Conservation (phyloP, 2,329 filamentous ascomycete species). For the Septoria linicola region DNA sequence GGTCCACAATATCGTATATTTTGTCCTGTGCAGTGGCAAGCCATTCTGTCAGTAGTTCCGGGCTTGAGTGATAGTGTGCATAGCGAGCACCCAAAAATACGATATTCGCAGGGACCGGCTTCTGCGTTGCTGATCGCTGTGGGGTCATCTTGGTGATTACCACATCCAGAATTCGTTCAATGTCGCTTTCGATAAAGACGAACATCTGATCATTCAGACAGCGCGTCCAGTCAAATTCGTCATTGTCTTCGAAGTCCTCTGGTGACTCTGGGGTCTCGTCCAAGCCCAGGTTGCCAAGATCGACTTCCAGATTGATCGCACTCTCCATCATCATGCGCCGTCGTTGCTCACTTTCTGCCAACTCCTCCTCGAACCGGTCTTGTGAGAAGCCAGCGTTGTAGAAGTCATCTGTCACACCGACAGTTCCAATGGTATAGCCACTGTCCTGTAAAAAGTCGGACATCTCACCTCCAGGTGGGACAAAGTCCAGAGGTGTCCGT, state of each 20-base stretch:
- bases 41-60: constrained; percentile 76
- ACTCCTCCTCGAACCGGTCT: constrained; percentile 92
- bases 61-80: constrained; percentile 91
- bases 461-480: constrained; percentile 83
- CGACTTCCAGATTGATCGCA: constrained; percentile 92
- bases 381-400: constrained; percentile 90
- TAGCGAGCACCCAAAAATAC: constrained; percentile 94
- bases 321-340: constrained; percentile 99
- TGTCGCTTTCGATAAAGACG: constrained; percentile 92
- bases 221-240: constrained; percentile 93
- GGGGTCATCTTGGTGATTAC: constrained; percentile 98
- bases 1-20: constrained; percentile 95
- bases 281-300: constrained; percentile 90
- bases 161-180: constrained; percentile 88
- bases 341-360: constrained; percentile 94
- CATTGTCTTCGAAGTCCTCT: constrained; percentile 82
- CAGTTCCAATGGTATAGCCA: constrained; percentile 83
- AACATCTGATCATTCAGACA: constrained; percentile 99
- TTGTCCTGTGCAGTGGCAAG: constrained; percentile 87
- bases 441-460: constrained; percentile 93
- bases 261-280: constrained; percentile 91
- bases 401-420: constrained; percentile 81
- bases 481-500: constrained; percentile 92
- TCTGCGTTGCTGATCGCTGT: constrained; percentile 91
- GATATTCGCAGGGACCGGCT: constrained; percentile 95